phyloP scores from a whole-genome alignment of 257 asterid genomes.

The Forsythia viridissima region DNA sequence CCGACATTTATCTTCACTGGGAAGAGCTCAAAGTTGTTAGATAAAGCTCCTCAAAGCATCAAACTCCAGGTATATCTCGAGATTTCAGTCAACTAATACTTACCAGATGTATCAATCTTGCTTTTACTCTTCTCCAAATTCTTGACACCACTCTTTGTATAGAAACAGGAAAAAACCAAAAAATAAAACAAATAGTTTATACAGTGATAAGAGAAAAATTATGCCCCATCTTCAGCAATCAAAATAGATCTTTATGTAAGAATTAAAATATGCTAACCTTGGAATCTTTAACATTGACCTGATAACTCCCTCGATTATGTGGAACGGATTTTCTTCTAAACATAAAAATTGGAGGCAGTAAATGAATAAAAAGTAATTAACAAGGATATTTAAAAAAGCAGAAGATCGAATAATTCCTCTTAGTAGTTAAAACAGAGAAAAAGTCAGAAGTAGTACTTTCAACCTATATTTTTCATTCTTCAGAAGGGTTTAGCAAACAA shows the following conservation, averaged over 20 bases:
- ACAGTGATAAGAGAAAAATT: slow-evolving; percentile 1
- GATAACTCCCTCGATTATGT: slow-evolving; percentile 21
- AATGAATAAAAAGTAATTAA: neutral
- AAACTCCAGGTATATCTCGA: neutral
- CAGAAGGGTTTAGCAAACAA: neutral
- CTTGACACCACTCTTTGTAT: slow-evolving; percentile 44
- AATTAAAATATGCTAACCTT: slow-evolving; percentile 45
- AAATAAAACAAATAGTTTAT: slow-evolving; percentile 18
- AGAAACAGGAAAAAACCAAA: slow-evolving; percentile 16
- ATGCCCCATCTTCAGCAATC: neutral
- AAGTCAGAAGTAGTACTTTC: neutral
- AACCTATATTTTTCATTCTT: neutral
- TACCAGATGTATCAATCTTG: slow-evolving; percentile 46
- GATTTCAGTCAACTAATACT: slow-evolving; percentile 24
- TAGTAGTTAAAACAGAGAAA: neutral
- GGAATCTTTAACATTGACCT: slow-evolving; percentile 25
- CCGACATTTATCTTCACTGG: slow-evolving; percentile 58
- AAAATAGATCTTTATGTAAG: neutral
- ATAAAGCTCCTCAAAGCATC: slow-evolving; percentile 10
- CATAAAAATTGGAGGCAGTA: neutral
- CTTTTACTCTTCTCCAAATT: slow-evolving; percentile 50
- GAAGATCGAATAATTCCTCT: neutral
- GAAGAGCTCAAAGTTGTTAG: slow-evolving; percentile 25
- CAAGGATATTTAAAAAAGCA: slow-evolving; percentile 7
- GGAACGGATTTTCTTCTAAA: slow-evolving; percentile 43